Percentiles rank a stretch among this genome's conserved stretches.
These are phyloP conservation scores for Nakazawaea siamensis DNA, from an alignment of 805 yeast species.

Conservation along the genomic window DNA sequence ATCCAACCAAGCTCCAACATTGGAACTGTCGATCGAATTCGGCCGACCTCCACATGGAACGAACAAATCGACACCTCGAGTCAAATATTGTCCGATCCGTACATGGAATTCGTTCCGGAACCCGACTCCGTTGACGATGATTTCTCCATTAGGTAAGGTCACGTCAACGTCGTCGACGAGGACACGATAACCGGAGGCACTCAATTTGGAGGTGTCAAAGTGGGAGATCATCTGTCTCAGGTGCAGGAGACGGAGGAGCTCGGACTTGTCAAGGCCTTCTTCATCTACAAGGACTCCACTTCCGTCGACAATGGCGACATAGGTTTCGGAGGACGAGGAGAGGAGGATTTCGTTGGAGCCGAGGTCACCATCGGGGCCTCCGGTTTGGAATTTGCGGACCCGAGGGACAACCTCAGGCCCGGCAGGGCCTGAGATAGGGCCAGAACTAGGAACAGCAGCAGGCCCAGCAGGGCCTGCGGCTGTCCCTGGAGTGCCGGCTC, in stretches of 20 bases:
- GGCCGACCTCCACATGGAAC: slow-evolving; percentile 99
- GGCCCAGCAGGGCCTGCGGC: no score
- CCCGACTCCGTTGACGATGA: slow-evolving; percentile 74
- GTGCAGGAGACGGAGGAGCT: slow-evolving; percentile 70
- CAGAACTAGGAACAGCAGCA: no score
- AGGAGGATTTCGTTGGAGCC: slow-evolving; percentile 92
- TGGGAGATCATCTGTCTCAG: slow-evolving; percentile 66
- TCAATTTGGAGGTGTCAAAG: slow-evolving; percentile 60
- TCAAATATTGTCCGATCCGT: no score
- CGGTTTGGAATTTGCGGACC: slow-evolving; percentile 96
- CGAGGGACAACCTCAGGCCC: no score
- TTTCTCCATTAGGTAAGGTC: slow-evolving; percentile 66
- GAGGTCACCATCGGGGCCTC: slow-evolving; percentile 98
- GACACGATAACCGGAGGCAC: slow-evolving; percentile 71
- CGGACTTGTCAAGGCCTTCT: slow-evolving; percentile 74
- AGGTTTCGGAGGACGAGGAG: slow-evolving; percentile 65
- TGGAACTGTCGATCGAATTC: slow-evolving; percentile 84
- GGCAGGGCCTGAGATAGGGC: no score
- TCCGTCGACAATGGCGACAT: slow-evolving; percentile 89
- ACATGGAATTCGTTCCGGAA: slow-evolving; percentile 90
- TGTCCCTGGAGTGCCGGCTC: no score
- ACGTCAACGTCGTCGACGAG: slow-evolving; percentile 80
- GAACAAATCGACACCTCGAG: no score
- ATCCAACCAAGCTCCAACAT: slow-evolving; percentile 65
- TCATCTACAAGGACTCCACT: slow-evolving; percentile 94